These are phyloP conservation scores for Hexamita inflata DNA, from an alignment of 208 protist genomes.

Conservation along the genomic window DNA sequence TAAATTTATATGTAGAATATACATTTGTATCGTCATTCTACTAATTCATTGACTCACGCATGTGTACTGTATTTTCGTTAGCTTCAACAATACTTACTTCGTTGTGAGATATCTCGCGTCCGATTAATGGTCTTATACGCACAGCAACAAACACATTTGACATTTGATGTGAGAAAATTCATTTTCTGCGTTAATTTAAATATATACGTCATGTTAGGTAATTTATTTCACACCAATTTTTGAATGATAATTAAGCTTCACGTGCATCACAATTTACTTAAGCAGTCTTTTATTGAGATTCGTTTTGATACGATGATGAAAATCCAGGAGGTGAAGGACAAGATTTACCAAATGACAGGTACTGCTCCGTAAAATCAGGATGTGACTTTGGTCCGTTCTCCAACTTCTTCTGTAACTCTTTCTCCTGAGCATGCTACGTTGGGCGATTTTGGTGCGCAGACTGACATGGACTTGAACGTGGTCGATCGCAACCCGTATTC, in stretches of 20 bases:
- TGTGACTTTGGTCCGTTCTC: constrained; percentile 29
- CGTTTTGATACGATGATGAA: background rate
- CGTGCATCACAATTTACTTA: constrained; percentile 1
- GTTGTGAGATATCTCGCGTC: too few species aligned
- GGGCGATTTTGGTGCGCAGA: background rate
- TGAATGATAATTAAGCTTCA: constrained; percentile 2
- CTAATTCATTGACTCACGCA: too few species aligned
- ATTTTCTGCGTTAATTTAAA: too few species aligned
- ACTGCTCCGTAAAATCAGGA: constrained; percentile 39
- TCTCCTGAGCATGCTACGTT: constrained; percentile 21
- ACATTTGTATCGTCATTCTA: too few species aligned
- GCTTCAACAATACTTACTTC: too few species aligned
- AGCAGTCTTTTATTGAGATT: constrained; percentile 5
- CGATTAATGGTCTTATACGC: too few species aligned
- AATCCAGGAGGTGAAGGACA: background rate
- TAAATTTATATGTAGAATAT: too few species aligned
- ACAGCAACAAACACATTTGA: too few species aligned
- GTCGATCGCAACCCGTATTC: constrained; percentile 40
- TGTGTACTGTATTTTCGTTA: too few species aligned
- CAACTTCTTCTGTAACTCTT: background rate
- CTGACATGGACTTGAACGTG: constrained; percentile 35
- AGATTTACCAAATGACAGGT: constrained; percentile 36
- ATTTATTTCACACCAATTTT: too few species aligned
- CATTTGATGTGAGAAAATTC: too few species aligned
- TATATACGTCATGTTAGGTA: too few species aligned